A percentile compares a stretch with the other conserved stretches of the same genome.
Conservation (phyloP, 1,284 basidiomycete genomes). For the Coniophora puteana region DNA sequence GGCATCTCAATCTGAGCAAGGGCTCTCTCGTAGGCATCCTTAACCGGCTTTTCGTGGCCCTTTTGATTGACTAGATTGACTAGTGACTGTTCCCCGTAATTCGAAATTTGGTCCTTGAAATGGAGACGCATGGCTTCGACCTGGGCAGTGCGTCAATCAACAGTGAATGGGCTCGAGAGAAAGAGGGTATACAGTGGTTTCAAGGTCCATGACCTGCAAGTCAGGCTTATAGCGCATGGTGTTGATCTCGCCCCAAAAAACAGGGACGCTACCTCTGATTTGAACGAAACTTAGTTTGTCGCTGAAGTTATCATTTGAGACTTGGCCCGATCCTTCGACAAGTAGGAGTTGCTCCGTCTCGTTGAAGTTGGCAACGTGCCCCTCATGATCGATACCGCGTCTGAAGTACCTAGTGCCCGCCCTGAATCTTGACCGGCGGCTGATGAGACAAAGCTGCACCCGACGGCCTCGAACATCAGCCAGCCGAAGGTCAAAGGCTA, state of each 20-base stretch:
- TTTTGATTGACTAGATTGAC: constrained; percentile 96
- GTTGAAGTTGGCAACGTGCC: constrained; percentile 88
- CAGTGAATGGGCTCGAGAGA: constrained; percentile 7
- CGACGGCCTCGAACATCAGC: constrained; percentile 76
- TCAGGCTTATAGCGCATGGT: constrained; percentile 97
- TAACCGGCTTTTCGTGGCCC: constrained; percentile 92
- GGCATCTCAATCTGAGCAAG: constrained; percentile 63
- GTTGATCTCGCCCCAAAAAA: constrained; percentile 98
- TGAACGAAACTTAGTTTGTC: constrained; percentile 85
- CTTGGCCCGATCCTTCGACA: constrained; percentile 50
- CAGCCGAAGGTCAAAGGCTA: constrained; percentile 87
- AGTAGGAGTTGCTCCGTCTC: constrained; percentile 94
- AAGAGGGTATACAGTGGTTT: constrained; percentile 62
- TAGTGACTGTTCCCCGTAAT: constrained; percentile 81
- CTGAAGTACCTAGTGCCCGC: constrained; percentile 98
- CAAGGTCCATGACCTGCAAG: constrained; percentile 91
- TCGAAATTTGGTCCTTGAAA: constrained; percentile 68
- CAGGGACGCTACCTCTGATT: constrained; percentile 89
- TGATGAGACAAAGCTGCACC: constrained; percentile 86
- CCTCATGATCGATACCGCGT: constrained; percentile 85
- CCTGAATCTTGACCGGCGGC: constrained; percentile 89
- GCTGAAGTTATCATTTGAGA: constrained; percentile 48
- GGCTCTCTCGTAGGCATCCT: constrained; percentile 90
- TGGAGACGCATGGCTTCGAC: constrained; percentile 72
- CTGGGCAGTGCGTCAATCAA: constrained; percentile 35